phyloP scores from a whole-genome alignment of 2,329 filamentous ascomycete species.

The Diaporthe sp. region DNA sequence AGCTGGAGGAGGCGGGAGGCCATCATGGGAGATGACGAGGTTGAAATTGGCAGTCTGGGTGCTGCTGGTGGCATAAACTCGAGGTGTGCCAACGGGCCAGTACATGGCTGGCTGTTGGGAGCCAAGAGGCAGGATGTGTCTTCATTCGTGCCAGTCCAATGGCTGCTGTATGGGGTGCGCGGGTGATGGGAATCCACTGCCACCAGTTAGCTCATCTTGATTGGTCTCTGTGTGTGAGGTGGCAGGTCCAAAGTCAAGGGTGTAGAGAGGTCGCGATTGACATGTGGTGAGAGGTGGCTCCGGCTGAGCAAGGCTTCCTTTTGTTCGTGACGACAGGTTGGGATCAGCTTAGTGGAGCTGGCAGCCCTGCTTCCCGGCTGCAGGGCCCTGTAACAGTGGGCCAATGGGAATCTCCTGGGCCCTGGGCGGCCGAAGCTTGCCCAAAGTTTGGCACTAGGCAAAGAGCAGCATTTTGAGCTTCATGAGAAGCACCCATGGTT shows the following conservation, averaged over 20 bases:
- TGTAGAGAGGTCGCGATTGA: constrained; percentile 6
- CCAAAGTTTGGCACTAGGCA: background rate
- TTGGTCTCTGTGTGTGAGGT: constrained; percentile 4
- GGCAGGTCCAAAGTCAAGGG: background rate
- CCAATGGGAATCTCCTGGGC: constrained; percentile 2
- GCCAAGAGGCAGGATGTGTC: constrained; percentile 50
- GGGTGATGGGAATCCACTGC: constrained; percentile 19
- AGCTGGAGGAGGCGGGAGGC: constrained; percentile 54
- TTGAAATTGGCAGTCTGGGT: constrained; percentile 67
- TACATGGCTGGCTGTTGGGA: constrained; percentile 75
- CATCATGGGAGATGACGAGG: constrained; percentile 72
- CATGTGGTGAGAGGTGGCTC: constrained; percentile 23
- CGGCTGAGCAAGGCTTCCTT: constrained; percentile 13
- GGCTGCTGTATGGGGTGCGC: constrained; percentile 23
- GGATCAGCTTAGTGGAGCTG: constrained; percentile 23
- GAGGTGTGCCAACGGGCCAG: constrained; percentile 89
- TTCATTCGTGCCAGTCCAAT: constrained; percentile 48
- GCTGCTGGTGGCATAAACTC: constrained; percentile 84
- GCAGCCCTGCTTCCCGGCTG: constrained; percentile 18
- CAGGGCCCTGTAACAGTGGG: background rate
- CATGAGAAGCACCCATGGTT: background rate
- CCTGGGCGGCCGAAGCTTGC: constrained; percentile 8
- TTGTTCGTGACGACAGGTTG: constrained; percentile 26
- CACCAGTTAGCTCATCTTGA: constrained; percentile 39
- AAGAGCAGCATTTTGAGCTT: constrained; percentile 7